Evolutionary conservation across 2,329 filamentous ascomycete genomes (phyloP).

Genomic region (Phialophora tarda): DNA sequence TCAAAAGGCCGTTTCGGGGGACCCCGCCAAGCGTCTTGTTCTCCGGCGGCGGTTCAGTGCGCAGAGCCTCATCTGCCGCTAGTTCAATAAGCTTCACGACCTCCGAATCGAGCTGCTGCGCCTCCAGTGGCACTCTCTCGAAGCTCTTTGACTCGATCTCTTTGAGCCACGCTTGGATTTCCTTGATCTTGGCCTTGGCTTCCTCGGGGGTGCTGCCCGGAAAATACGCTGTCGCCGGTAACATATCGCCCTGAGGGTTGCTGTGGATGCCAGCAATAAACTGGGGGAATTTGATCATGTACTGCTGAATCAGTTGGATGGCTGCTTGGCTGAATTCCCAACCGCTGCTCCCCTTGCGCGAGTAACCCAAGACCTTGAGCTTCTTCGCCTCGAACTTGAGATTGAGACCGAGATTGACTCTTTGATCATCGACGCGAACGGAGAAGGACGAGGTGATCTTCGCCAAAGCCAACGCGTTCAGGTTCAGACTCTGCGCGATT

Average conservation of each 20-base stretch:
- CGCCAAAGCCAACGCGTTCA: slow-evolving; percentile 87
- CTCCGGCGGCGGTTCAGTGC: slow-evolving; percentile 59
- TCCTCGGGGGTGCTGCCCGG: slow-evolving; percentile 62
- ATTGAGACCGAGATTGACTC: slow-evolving; percentile 90
- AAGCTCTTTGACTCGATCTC: slow-evolving; percentile 88
- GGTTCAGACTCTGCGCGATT: slow-evolving; percentile 79
- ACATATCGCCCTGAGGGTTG: slow-evolving; percentile 84
- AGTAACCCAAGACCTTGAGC: slow-evolving; percentile 94
- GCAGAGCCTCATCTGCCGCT: slow-evolving; percentile 69
- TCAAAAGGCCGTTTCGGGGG: slow-evolving; percentile 84
- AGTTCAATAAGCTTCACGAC: slow-evolving; percentile 80
- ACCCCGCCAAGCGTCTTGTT: slow-evolving; percentile 77
- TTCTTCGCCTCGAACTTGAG: slow-evolving; percentile 97
- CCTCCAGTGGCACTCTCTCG: slow-evolving; percentile 93
- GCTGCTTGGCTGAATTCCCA: slow-evolving; percentile 96
- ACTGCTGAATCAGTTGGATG: slow-evolving; percentile 77
- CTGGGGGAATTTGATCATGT: slow-evolving; percentile 93
- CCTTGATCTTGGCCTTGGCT: slow-evolving; percentile 82
- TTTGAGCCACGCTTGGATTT: slow-evolving; percentile 93
- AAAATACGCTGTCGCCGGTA: slow-evolving; percentile 86
- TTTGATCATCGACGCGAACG: slow-evolving; percentile 78
- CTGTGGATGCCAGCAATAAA: slow-evolving; percentile 88
- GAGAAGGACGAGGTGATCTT: slow-evolving; percentile 96
- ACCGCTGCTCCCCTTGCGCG: slow-evolving; percentile 79
- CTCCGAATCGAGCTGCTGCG: slow-evolving; percentile 92